Evolutionary conservation across 2,329 filamentous ascomycete species (phyloP), one percentile per base, ranked within the genome.

Genomic region (Aspergillus puulaauensis): DNA sequence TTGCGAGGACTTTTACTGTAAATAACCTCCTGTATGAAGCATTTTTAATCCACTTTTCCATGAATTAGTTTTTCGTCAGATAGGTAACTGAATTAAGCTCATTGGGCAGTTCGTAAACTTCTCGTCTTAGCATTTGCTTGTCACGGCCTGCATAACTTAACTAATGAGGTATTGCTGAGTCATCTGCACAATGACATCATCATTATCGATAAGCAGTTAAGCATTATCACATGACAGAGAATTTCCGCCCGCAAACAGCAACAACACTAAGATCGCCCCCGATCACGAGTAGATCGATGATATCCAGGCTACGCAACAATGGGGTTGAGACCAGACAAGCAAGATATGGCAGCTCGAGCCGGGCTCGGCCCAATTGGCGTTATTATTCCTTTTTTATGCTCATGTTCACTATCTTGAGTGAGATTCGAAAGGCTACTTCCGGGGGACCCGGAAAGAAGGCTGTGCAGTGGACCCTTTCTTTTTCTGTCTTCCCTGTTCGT

Each of bases 381-480:
- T 12, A 23, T 24, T 44, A 21, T 37, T 7, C 27, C 27, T 27
- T 17, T 33, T 35, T 31, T 8, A 52, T 33, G 12, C n/a, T 23
- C 35, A 37, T 40, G 27, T 27, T 35, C 9, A 7, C 27, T 12
- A 6, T 8, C 19, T 46, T 47, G 15, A 19, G 37, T 23, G 35
- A 31, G 27, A 31, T 11, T 31, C 9, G 27, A 15, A 27, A 11
- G 11, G 21, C 41, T 40, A 12, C 53, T 55, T 55, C 53, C 53
- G 53, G 27, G 17, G 24, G 17, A 35, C 45, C 53, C 53, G 54
- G 40, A 47, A 35, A 35, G 56, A 53, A 61, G 64, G 64, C 64
- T 64, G 62, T 66, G 64, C 54, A 60, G 59, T 65, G 63, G 61
- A 58, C 58, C 58, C 56, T 39, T 55, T 51, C 47, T 52, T 54